Evolutionary conservation across 306 rosid genomes (phyloP).

Genomic region (Mucuna pruriens): DNA sequence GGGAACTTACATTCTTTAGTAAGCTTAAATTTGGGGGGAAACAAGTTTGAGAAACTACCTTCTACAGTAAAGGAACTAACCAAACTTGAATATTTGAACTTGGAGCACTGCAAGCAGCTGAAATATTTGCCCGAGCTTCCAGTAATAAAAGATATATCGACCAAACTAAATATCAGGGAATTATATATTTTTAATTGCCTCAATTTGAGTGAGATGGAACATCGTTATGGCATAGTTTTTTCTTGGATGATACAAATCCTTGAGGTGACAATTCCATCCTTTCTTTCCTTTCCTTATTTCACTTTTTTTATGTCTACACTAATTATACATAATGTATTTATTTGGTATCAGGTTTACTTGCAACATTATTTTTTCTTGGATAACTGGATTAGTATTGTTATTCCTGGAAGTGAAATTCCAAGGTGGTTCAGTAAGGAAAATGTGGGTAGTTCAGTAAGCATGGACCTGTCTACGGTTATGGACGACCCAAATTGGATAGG

Average conservation of each 20-base stretch:
- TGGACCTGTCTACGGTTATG: not conserved
- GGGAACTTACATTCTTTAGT: not conserved
- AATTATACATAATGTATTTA: not conserved
- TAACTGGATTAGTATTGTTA: not conserved
- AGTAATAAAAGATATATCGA: not conserved
- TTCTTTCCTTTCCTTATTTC: not conserved
- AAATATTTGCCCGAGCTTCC: conserved; percentile 19
- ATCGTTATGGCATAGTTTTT: not conserved
- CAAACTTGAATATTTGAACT: not conserved
- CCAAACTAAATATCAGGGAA: no score
- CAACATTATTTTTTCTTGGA: not conserved
- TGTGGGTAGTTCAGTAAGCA: not conserved
- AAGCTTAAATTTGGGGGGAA: not conserved
- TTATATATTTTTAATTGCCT: not conserved
- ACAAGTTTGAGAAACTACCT: not conserved
- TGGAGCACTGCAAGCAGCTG: not conserved
- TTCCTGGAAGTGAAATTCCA: conserved; percentile 11
- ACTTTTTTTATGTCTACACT: not conserved
- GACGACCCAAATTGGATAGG: not conserved
- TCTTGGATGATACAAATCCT: conserved; percentile 26
- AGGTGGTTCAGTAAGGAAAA: not conserved
- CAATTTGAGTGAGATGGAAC: not conserved
- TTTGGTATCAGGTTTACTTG: not conserved
- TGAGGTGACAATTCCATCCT: not conserved
- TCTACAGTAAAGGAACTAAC: not conserved